phyloP scores from a whole-genome alignment of 2,329 filamentous ascomycete genomes.

The Teratosphaeria destructans region DNA sequence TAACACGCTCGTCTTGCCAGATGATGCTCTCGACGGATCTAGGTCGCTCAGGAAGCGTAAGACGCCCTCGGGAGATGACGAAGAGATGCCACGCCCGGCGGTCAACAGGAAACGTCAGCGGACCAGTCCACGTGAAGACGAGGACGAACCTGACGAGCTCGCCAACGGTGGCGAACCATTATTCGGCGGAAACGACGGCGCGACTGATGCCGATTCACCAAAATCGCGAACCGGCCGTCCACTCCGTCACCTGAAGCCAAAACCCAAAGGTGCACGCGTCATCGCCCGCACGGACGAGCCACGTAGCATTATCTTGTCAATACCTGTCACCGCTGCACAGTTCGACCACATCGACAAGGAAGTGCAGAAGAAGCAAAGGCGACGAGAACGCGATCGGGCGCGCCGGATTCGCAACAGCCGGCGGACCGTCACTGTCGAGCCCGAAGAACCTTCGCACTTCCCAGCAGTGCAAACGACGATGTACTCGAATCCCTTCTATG shows the following conservation, averaged over 20 bases:
- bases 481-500: constrained; percentile 74
- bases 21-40: constrained; percentile 65
- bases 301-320: constrained; percentile 44
- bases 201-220: constrained; percentile 15
- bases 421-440: constrained; percentile 27
- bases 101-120: constrained; percentile 24
- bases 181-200: constrained; percentile 11
- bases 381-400: constrained; percentile 34
- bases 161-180: constrained; percentile 10
- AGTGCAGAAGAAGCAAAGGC: constrained; percentile 44
- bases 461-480: constrained; percentile 50
- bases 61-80: constrained; percentile 55
- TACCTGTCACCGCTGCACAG: constrained; percentile 24
- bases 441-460: constrained; percentile 39
- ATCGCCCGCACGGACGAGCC: constrained; percentile 22
- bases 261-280: constrained; percentile 25
- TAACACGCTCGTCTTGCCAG: constrained; percentile 59
- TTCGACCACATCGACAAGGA: constrained; percentile 26
- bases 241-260: constrained; percentile 47
- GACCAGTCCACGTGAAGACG: constrained; percentile 10
- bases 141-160: constrained; percentile 7
- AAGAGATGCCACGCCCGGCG: constrained; percentile 23
- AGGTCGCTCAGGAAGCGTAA: constrained; percentile 72
- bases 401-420: constrained; percentile 32
- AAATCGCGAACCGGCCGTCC: constrained; percentile 30